Conservation (phyloP, 2,329 filamentous ascomycete species). For the Botrytis pseudocinerea region DNA sequence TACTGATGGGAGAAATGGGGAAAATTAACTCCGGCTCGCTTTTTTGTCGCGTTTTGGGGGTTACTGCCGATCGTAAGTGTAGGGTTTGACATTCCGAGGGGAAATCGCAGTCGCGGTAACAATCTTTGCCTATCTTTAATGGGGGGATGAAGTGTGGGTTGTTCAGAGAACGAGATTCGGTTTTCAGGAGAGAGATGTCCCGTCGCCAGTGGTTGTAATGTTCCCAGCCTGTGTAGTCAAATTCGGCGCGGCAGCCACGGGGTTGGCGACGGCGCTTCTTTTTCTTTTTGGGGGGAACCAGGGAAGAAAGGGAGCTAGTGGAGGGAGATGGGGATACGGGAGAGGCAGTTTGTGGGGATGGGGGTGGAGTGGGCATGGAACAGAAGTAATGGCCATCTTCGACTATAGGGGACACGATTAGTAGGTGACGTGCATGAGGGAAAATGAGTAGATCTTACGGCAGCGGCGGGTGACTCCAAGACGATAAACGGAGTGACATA, state of each 20-base stretch:
- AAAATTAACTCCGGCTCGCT: slow-evolving; percentile 17
- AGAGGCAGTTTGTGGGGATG: neutral
- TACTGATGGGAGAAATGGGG: neutral
- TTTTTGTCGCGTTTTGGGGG: neutral
- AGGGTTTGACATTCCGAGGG: slow-evolving; percentile 21
- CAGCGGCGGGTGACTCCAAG: slow-evolving; percentile 42
- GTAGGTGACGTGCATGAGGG: neutral
- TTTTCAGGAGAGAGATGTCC: slow-evolving; percentile 12
- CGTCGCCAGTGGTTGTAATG: slow-evolving; percentile 21
- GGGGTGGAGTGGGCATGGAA: slow-evolving; percentile 21
- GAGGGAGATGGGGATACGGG: neutral
- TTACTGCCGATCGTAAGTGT: neutral
- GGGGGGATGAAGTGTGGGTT: neutral
- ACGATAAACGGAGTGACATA: slow-evolving; percentile 38
- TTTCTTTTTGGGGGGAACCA: neutral
- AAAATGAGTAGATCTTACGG: slow-evolving; percentile 17
- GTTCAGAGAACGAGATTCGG: neutral
- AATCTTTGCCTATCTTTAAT: slow-evolving; percentile 18
- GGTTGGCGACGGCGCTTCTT: slow-evolving; percentile 18
- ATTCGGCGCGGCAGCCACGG: slow-evolving; percentile 25
- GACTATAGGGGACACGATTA: slow-evolving; percentile 23
- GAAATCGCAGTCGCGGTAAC: slow-evolving; percentile 22
- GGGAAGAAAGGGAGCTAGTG: neutral
- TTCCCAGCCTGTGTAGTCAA: slow-evolving; percentile 27
- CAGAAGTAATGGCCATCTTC: slow-evolving; percentile 34